Percentiles rank a stretch among this genome's conserved stretches.
phyloP scores from a whole-genome alignment of 2,329 filamentous ascomycete species.

The Xylariaceae sp. region DNA sequence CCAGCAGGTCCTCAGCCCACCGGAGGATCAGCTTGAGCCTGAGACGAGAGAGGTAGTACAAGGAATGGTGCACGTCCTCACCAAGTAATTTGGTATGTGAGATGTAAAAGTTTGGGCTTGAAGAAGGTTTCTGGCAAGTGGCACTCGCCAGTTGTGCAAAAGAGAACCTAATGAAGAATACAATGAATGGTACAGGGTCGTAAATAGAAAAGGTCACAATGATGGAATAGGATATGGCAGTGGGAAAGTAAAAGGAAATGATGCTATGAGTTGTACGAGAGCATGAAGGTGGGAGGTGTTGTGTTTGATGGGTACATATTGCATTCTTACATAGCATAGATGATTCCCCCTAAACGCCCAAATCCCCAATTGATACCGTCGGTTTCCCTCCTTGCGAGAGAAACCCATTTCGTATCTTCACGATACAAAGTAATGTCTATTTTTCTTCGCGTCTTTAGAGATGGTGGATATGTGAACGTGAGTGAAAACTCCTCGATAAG shows the following conservation, averaged over 20 bases:
- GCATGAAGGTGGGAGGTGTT: conserved; percentile 28
- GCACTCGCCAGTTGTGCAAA: conserved; percentile 3
- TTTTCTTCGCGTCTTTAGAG: too few species aligned
- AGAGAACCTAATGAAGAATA: not conserved
- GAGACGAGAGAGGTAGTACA: conserved; percentile 69
- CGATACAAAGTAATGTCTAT: not conserved
- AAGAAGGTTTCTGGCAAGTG: not conserved
- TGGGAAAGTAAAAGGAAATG: conserved; percentile 19
- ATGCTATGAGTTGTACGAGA: conserved; percentile 35
- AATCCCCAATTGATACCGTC: conserved; percentile 22
- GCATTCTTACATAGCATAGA: conserved; percentile 32
- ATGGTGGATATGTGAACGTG: too few species aligned
- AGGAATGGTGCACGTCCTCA: conserved; percentile 55
- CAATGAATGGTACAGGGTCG: not conserved
- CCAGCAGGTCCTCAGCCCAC: conserved; percentile 70
- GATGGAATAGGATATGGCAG: not conserved
- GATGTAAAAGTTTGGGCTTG: not conserved
- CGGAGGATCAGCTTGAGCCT: conserved; percentile 74
- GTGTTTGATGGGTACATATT: conserved; percentile 8
- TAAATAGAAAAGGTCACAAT: not conserved
- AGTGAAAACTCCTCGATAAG: too few species aligned
- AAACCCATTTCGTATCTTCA: not conserved
- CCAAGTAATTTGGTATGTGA: conserved; percentile 22
- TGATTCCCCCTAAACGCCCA: conserved; percentile 35
- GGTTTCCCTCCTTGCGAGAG: conserved; percentile 3